These are phyloP conservation scores for Rhazya stricta DNA, from an alignment of 257 asterid genomes.

Conservation along the genomic window DNA sequence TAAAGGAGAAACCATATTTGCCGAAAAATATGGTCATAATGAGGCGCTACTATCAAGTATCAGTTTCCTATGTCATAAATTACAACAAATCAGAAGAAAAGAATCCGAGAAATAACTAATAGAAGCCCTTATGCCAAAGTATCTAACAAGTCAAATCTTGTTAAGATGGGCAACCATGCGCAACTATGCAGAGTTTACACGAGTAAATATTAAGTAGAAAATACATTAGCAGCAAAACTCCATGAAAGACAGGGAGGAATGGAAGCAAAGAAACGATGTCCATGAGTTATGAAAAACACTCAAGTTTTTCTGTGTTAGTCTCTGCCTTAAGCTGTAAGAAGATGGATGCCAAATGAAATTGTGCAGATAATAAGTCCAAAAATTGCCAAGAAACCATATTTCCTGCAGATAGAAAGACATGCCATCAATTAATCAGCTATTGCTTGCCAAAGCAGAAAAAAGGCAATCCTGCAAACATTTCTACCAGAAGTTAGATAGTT, in stretches of 20 bases:
- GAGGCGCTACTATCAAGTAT: no score
- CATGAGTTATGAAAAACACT: background rate
- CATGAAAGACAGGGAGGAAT: background rate
- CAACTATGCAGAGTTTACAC: background rate
- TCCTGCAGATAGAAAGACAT: conserved; percentile 45
- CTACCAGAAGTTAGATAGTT: background rate
- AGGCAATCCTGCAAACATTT: background rate
- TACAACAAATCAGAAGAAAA: background rate
- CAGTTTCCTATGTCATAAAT: no score
- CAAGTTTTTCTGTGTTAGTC: background rate
- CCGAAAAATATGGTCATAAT: no score
- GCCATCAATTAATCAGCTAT: background rate
- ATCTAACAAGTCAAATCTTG: background rate
- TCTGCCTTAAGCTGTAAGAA: conserved; percentile 36
- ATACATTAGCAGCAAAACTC: background rate
- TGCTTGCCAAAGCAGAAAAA: background rate
- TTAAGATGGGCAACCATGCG: no score
- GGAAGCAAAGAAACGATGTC: background rate
- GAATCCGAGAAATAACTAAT: no score
- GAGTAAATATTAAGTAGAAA: background rate
- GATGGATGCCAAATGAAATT: conserved; percentile 50
- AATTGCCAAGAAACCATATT: conserved; percentile 44
- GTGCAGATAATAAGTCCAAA: conserved; percentile 54
- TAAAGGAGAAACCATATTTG: no score
- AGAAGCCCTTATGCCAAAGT: background rate